Conservation (phyloP, 768 basidiomycete genomes). For the Trametes sanguinea region DNA sequence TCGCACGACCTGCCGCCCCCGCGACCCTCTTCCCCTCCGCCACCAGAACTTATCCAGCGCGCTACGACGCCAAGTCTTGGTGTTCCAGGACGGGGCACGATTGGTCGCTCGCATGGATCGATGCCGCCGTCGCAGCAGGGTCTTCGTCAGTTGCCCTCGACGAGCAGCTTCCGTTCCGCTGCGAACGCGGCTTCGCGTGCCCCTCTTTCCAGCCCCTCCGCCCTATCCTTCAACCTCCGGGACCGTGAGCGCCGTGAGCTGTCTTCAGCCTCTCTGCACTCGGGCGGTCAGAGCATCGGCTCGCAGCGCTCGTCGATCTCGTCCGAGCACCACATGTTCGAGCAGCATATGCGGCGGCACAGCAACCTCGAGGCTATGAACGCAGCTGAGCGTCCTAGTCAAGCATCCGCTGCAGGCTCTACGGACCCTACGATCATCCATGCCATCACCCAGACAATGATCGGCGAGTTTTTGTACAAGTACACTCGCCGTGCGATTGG, state of each 20-base stretch:
- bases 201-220: constrained; percentile 44
- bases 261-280: constrained; percentile 70
- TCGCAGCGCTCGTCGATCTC: constrained; percentile 84
- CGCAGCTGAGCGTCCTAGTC: constrained; percentile 27
- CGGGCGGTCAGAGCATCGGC: constrained; percentile 59
- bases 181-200: constrained; percentile 60
- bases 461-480: constrained; percentile 98
- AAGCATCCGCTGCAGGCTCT: constrained; percentile 39
- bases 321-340: constrained; percentile 66
- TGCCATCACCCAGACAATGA: constrained; percentile 99
- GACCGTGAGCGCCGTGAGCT: constrained; percentile 58
- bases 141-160: constrained; percentile 73
- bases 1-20: constrained; percentile 72
- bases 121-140: constrained; percentile 70
- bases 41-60: constrained; percentile 87
- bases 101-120: constrained; percentile 63
- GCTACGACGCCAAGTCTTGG: constrained; percentile 87
- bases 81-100: constrained; percentile 50
- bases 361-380: constrained; percentile 12
- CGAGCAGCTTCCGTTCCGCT: constrained; percentile 80
- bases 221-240: constrained; percentile 52
- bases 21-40: constrained; percentile 90
- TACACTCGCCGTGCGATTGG: constrained; percentile 90
- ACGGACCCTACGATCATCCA: constrained; percentile 94
- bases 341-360: constrained; percentile 42